Conservation (phyloP, 345 rosid species). For the Pelargonium nanum region DNA sequence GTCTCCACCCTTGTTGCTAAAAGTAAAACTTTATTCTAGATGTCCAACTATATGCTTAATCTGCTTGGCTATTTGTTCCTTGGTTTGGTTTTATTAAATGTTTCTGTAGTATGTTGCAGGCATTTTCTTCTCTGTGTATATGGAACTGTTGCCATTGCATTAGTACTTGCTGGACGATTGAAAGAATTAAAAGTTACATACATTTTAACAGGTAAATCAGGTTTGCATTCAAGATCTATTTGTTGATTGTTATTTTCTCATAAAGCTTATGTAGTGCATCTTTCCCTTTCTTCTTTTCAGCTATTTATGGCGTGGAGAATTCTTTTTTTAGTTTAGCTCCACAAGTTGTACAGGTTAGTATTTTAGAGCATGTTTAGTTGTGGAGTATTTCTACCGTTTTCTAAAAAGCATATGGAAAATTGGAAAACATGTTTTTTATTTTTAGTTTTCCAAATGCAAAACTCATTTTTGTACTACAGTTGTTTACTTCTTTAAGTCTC, state of each 20-base stretch:
- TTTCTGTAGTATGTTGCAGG: slow-evolving; percentile 32
- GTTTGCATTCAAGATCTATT: slow-evolving; percentile 7
- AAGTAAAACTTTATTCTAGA: not conserved
- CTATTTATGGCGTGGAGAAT: slow-evolving; percentile 65
- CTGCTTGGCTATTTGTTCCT: not conserved
- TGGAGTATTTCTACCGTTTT: no score
- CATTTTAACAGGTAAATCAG: slow-evolving; percentile 44
- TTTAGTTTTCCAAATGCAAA: no score
- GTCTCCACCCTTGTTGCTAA: not conserved
- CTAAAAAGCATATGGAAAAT: no score
- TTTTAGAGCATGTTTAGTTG: not conserved
- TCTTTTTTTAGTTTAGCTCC: slow-evolving; percentile 64
- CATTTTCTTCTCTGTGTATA: slow-evolving; percentile 68
- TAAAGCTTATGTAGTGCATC: slow-evolving; percentile 5
- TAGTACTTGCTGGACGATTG: slow-evolving; percentile 65
- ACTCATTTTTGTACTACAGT: no score
- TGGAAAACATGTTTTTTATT: no score
- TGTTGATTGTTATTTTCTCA: slow-evolving; percentile 1
- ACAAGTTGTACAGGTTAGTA: slow-evolving; percentile 56
- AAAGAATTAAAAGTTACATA: slow-evolving; percentile 47
- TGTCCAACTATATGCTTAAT: slow-evolving; percentile 1
- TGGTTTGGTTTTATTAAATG: slow-evolving; percentile 3
- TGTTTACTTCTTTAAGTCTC: no score
- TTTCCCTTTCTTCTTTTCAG: slow-evolving; percentile 33
- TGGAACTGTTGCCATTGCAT: slow-evolving; percentile 56